A percentile compares a stretch with the other conserved stretches of the same genome.
These are phyloP conservation scores for Tranzscheliella williamsii DNA, from an alignment of 1,284 basidiomycete genomes.

Conservation along the genomic window DNA sequence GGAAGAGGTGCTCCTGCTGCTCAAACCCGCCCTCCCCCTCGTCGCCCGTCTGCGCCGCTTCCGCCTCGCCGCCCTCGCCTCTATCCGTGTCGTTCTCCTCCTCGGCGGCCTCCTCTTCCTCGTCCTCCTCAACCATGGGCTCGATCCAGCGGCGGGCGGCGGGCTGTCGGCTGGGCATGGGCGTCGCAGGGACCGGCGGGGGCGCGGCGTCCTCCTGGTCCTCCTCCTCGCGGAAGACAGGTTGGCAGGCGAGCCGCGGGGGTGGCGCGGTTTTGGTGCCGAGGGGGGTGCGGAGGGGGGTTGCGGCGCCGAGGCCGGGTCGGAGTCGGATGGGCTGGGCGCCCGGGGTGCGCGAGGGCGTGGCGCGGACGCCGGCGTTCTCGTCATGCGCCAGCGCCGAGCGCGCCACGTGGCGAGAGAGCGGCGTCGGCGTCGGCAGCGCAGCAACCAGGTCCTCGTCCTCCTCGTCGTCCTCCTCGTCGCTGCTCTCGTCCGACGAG, in stretches of 20 bases:
- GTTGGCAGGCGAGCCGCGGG: conserved; percentile 8
- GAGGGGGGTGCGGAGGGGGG: conserved; percentile 36
- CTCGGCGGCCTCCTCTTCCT: conserved; percentile 31
- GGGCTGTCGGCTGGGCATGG: conserved; percentile 29
- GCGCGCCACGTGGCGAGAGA: conserved; percentile 12
- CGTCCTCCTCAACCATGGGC: conserved; percentile 37
- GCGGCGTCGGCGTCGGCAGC: conserved; percentile 36
- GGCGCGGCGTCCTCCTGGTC: conserved; percentile 24
- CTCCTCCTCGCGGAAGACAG: conserved; percentile 36
- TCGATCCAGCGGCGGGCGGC: conserved; percentile 39
- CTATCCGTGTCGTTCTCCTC: conserved; percentile 15
- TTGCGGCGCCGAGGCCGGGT: conserved; percentile 20
- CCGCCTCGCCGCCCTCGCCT: neutral
- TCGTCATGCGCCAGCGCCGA: conserved; percentile 29
- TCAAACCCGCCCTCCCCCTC: conserved; percentile 9
- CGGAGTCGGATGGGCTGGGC: neutral
- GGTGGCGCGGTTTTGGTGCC: conserved; percentile 10
- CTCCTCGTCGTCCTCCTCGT: conserved; percentile 34
- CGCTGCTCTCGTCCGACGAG: conserved; percentile 35
- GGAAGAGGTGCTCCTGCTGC: conserved; percentile 19
- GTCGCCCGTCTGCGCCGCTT: neutral
- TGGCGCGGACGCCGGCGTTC: conserved; percentile 34
- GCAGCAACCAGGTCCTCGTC: conserved; percentile 32
- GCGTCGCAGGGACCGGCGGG: conserved; percentile 21
- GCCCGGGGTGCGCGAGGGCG: conserved; percentile 23